Percentiles rank a stretch among this genome's conserved stretches.
phyloP scores from a whole-genome alignment of 2,329 filamentous ascomycete species.

The Ophiostoma sp. region DNA sequence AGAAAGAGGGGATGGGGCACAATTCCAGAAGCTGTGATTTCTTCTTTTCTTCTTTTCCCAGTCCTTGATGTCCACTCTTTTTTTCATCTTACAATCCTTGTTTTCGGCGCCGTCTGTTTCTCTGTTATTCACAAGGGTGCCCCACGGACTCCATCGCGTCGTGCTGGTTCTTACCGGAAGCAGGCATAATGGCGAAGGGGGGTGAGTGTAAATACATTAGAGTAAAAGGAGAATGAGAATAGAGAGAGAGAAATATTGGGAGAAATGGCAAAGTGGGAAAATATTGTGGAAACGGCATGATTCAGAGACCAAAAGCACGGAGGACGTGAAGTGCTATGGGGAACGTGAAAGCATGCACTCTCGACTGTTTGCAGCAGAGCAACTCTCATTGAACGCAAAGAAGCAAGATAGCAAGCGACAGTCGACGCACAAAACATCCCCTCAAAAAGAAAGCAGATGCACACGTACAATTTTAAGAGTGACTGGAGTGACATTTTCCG shows the following conservation, averaged over 20 bases:
- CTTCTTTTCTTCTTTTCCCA: not conserved
- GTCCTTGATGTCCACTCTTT: not conserved
- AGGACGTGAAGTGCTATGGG: not conserved
- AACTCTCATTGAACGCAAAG: not conserved
- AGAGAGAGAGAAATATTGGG: not conserved
- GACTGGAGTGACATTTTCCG: too few species aligned
- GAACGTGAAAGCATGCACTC: not conserved
- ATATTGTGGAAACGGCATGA: conserved; percentile 6
- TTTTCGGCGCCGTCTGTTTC: not conserved
- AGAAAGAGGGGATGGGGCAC: not conserved
- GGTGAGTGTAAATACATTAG: not conserved
- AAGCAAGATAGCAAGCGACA: not conserved
- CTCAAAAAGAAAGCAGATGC: not conserved
- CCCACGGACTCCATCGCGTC: not conserved
- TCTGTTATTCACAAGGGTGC: not conserved
- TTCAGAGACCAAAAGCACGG: not conserved
- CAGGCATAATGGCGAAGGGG: conserved; percentile 7
- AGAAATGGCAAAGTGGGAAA: not conserved
- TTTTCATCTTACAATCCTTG: not conserved
- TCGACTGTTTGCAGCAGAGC: not conserved
- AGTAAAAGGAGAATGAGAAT: not conserved
- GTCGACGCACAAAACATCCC: not conserved
- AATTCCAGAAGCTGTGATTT: conserved; percentile 11
- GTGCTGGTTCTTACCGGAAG: not conserved
- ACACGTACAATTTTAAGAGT: not conserved